Evolutionary conservation across 495 filamentous ascomycete species (phyloP), one percentile per base, ranked within the genome.

Genomic region (Hyaloscypha variabilis): DNA sequence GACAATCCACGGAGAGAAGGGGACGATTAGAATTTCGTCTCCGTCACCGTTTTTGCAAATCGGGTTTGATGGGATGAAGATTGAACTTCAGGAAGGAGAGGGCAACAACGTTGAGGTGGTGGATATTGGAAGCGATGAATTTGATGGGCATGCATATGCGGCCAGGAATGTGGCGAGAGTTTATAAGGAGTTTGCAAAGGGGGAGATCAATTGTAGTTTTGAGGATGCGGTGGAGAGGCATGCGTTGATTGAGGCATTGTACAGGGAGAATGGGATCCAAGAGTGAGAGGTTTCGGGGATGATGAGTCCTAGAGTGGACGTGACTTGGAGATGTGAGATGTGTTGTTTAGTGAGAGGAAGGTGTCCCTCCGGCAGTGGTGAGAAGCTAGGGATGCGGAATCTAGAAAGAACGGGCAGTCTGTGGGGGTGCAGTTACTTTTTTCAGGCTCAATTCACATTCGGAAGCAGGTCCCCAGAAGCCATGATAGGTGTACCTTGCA

Each of bases 1-100:
- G 87, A 75, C 70, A 0, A 83, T 90, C 52, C 76, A 79, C 34
- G 84, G 85, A 55, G 76, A 80, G 28, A 81, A 79, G 67, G 86
- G 85, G 6, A 83, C 87, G 72, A 80, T 88, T 21, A 73, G 77
- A 24, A 70, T 88, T 23, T 75, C 77, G 1, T 76, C 76, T 1
- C 54, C 61, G 13, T 68, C 69, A 1, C 64, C 73, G 1, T 75
- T 76, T 10, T 23, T 84, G n/a, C 74, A 81, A 34, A 75, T 78
- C 11, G 71, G 75, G 8, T 73, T 70, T 25, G 64, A 70, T 0
- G 71, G 74, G 1, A 66, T 75, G 13, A 74, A 74, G 17, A 74
- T 87, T 10, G 72, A 80, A 61, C 49, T 86, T 8, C 76, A 81
- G 31, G 75, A 81, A 36, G 78, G 77, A 50, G 72, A 64, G 30